phyloP scores from a whole-genome alignment of 208 protist species.

The Wallacemonas sp. region DNA sequence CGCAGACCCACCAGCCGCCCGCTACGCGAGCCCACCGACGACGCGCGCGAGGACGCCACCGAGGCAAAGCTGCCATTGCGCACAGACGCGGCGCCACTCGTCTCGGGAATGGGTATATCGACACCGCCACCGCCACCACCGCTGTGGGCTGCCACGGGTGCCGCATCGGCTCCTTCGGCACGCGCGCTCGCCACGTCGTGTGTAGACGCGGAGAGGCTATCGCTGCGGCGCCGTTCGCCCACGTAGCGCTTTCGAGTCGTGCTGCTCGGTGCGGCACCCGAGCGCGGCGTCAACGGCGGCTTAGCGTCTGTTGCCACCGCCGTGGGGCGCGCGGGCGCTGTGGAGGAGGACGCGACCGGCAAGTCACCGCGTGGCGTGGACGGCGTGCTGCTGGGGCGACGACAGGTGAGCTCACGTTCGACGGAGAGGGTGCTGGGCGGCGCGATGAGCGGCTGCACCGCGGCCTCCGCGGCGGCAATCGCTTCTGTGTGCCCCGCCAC shows the following conservation, averaged over 20 bases:
- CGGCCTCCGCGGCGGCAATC: too few relatives aligned
- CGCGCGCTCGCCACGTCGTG: too few relatives aligned
- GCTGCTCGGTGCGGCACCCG: background rate
- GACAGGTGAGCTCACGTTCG: background rate
- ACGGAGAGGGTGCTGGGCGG: background rate
- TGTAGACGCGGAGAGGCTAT: background rate
- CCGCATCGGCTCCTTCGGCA: too few relatives aligned
- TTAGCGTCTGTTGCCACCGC: too few relatives aligned
- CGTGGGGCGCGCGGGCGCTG: background rate
- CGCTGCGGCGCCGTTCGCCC: background rate
- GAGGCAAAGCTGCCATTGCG: background rate
- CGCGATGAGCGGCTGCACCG: too few relatives aligned
- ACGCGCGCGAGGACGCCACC: background rate
- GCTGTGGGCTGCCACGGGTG: background rate
- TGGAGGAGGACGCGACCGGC: background rate
- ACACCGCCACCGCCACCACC: background rate
- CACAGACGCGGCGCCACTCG: background rate
- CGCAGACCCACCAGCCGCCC: slow-evolving; percentile 21
- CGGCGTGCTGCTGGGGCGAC: background rate
- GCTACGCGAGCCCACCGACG: slow-evolving; percentile 5
- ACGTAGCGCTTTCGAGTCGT: slow-evolving; percentile 2
- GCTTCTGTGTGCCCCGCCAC: too few relatives aligned
- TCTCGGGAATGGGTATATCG: background rate
- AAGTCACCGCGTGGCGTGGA: background rate
- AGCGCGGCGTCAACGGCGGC: background rate